Conservation (phyloP, 768 basidiomycete species). For the Phanerochaete carnosa region DNA sequence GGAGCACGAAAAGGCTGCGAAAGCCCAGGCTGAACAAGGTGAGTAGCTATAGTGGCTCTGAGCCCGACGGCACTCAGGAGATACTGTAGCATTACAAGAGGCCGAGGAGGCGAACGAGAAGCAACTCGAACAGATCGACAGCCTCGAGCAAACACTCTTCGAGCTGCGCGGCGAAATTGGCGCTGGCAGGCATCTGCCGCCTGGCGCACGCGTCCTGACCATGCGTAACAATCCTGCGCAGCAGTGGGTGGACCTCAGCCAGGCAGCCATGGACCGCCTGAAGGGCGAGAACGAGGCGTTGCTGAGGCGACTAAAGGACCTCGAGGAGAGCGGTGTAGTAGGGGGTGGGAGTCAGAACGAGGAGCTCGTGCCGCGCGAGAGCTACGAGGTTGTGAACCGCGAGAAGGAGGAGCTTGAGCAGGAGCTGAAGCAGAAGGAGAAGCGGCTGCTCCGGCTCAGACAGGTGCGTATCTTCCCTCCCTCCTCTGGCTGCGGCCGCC, state of each 20-base stretch:
- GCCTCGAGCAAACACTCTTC: slow-evolving; percentile 75
- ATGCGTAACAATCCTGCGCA: slow-evolving; percentile 80
- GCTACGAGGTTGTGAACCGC: slow-evolving; percentile 67
- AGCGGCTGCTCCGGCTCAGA: slow-evolving; percentile 72
- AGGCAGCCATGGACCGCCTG: slow-evolving; percentile 71
- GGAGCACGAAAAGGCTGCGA: slow-evolving; percentile 33
- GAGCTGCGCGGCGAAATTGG: slow-evolving; percentile 76
- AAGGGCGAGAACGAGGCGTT: slow-evolving; percentile 83
- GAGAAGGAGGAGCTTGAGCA: slow-evolving; percentile 70
- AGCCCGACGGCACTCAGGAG: neutral
- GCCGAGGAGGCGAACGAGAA: slow-evolving; percentile 32
- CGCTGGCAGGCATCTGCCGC: slow-evolving; percentile 71
- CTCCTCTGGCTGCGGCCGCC: neutral
- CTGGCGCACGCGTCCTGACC: slow-evolving; percentile 63
- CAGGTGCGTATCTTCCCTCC: slow-evolving; percentile 44
- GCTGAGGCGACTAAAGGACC: slow-evolving; percentile 57
- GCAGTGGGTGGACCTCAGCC: slow-evolving; percentile 73
- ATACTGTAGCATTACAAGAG: slow-evolving; percentile 40
- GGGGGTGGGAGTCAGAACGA: slow-evolving; percentile 18
- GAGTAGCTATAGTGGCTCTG: neutral
- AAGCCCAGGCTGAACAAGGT: slow-evolving; percentile 40
- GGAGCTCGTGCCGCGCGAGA: slow-evolving; percentile 70
- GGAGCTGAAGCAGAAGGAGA: slow-evolving; percentile 73
- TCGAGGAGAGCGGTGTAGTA: slow-evolving; percentile 38
- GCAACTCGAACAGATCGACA: slow-evolving; percentile 55